A percentile compares a stretch with the other conserved stretches of the same genome.
Conservation (phyloP, 768 basidiomycete species). For the Amanita pallidorosea region DNA sequence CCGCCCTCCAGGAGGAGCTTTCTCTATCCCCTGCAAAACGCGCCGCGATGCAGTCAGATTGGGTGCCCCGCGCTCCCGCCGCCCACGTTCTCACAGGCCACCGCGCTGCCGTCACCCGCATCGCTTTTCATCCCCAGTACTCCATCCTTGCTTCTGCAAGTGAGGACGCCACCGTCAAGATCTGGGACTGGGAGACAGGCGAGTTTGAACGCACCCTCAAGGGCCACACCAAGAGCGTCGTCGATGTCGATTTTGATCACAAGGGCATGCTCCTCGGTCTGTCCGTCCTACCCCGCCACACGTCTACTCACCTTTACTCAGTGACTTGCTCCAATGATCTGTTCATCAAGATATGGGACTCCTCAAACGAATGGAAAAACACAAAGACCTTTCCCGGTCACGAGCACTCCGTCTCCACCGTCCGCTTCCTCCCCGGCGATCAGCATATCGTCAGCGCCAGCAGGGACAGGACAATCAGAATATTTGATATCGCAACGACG, state of each 20-base stretch:
- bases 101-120: slow-evolving; percentile 61
- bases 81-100: slow-evolving; percentile 70
- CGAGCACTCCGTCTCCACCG: slow-evolving; percentile 84
- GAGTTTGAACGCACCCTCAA: slow-evolving; percentile 89
- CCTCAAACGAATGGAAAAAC: slow-evolving; percentile 84
- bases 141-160: slow-evolving; percentile 77
- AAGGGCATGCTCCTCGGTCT: slow-evolving; percentile 76
- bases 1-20: slow-evolving; percentile 65
- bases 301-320: slow-evolving; percentile 9
- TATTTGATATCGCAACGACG: slow-evolving; percentile 85
- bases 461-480: slow-evolving; percentile 74
- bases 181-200: slow-evolving; percentile 96
- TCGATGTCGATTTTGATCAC: slow-evolving; percentile 81
- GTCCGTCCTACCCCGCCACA: slow-evolving; percentile 6
- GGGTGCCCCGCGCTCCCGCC: slow-evolving; percentile 82
- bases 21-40: slow-evolving; percentile 39
- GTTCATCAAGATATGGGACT: slow-evolving; percentile 90
- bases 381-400: slow-evolving; percentile 80
- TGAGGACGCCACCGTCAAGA: slow-evolving; percentile 83
- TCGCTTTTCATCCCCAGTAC: slow-evolving; percentile 83
- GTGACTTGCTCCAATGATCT: slow-evolving; percentile 68
- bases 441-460: slow-evolving; percentile 79
- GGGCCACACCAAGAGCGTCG: slow-evolving; percentile 83
- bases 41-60: slow-evolving; percentile 63
- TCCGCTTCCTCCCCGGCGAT: slow-evolving; percentile 78